phyloP scores from a whole-genome alignment of 2,329 filamentous ascomycete genomes.

The Penicillium sp. region DNA sequence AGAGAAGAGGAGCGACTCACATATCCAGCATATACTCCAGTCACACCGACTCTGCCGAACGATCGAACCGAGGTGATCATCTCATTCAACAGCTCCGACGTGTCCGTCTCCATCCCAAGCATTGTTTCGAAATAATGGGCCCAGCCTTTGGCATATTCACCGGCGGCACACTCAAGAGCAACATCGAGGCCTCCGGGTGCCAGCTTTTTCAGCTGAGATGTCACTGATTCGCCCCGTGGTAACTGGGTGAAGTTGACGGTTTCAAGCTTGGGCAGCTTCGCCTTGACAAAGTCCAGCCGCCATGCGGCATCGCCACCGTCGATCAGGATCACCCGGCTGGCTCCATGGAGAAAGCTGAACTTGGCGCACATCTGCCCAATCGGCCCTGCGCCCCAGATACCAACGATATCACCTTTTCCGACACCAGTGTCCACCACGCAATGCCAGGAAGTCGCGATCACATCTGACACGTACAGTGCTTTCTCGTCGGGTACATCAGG shows the following conservation, averaged over 20 bases:
- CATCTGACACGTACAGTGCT: constrained; percentile 75
- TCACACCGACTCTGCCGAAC: constrained; percentile 68
- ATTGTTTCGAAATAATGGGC: constrained; percentile 59
- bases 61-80: constrained; percentile 54
- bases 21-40: constrained; percentile 65
- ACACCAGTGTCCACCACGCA: constrained; percentile 79
- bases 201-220: constrained; percentile 69
- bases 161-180: constrained; percentile 65
- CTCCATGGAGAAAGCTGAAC: constrained; percentile 67
- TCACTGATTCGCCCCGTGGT: constrained; percentile 62
- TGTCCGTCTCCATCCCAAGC: constrained; percentile 76
- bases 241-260: constrained; percentile 68
- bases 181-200: constrained; percentile 72
- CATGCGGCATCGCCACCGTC: constrained; percentile 64
- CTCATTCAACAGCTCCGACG: constrained; percentile 61
- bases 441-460: constrained; percentile 75
- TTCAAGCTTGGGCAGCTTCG: constrained; percentile 63
- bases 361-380: constrained; percentile 76
- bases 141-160: constrained; percentile 63
- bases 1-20: constrained; percentile 37
- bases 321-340: constrained; percentile 72
- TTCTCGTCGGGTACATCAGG: constrained; percentile 81
- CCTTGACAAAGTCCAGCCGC: constrained; percentile 66
- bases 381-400: constrained; percentile 82
- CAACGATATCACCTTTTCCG: constrained; percentile 72